These are phyloP conservation scores for Meripilus lineatus DNA, from an alignment of 1,284 basidiomycete genomes.

Conservation along the genomic window DNA sequence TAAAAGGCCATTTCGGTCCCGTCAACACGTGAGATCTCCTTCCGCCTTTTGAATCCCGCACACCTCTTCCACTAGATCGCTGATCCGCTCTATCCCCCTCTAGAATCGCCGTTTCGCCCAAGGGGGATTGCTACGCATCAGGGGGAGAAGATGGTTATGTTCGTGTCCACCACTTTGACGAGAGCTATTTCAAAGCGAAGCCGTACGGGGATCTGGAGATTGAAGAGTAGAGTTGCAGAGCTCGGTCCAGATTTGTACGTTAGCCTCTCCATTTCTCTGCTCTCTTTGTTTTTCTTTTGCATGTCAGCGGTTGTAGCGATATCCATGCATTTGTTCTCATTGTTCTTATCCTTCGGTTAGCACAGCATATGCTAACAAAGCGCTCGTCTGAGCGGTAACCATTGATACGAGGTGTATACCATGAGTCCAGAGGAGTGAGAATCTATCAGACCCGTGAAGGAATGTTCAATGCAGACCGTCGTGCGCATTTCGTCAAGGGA, in stretches of 20 bases:
- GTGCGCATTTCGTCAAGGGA: no score
- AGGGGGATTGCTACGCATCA: slow-evolving; percentile 86
- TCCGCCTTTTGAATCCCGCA: slow-evolving; percentile 3
- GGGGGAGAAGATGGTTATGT: slow-evolving; percentile 97
- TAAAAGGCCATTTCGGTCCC: slow-evolving; percentile 96
- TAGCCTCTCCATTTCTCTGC: neutral
- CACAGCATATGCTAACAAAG: no score
- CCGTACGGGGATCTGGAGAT: slow-evolving; percentile 89
- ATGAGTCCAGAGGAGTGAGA: no score
- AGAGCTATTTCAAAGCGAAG: slow-evolving; percentile 84
- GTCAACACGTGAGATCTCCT: slow-evolving; percentile 81
- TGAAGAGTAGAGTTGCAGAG: slow-evolving; percentile 35
- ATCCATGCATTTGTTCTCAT: no score
- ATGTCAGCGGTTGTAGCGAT: no score
- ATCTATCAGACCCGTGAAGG: no score
- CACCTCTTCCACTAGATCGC: neutral
- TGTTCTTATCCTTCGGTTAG: no score
- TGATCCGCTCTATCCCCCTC: slow-evolving; percentile 9
- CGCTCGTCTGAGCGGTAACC: no score
- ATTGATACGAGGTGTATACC: no score
- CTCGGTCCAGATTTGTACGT: neutral
- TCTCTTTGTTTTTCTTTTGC: no score
- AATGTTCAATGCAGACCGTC: no score
- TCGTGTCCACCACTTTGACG: slow-evolving; percentile 89
- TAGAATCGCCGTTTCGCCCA: slow-evolving; percentile 89